A percentile compares a stretch with the other conserved stretches of the same genome.
Evolutionary conservation across 1,139 yeast genomes (phyloP).

Genomic region (Kodamaea ohmeri): DNA sequence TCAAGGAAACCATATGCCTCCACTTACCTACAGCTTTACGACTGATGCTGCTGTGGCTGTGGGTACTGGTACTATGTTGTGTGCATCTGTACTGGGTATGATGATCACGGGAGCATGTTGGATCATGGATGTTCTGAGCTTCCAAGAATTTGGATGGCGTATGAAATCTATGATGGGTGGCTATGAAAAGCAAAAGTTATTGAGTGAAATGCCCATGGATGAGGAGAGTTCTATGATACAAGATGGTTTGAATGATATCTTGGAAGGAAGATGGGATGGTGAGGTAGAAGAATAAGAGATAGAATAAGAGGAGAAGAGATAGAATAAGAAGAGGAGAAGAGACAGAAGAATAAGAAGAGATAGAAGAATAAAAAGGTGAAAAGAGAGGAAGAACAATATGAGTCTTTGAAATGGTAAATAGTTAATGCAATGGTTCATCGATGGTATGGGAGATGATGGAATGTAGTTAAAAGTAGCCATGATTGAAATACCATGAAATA

Average conservation of each 20-base stretch:
- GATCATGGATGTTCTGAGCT: slow-evolving; percentile 67
- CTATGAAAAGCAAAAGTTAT: slow-evolving; percentile 48
- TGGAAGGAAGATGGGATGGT: slow-evolving; percentile 40
- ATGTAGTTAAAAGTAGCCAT: no score
- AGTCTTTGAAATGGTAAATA: no score
- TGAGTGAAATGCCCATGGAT: slow-evolving; percentile 58
- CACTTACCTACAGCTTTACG: slow-evolving; percentile 67
- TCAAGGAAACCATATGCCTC: slow-evolving; percentile 85
- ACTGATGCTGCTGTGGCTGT: slow-evolving; percentile 88
- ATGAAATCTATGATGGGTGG: slow-evolving; percentile 73
- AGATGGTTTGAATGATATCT: slow-evolving; percentile 45
- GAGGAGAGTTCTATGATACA: slow-evolving; percentile 61
- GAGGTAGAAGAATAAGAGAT: slow-evolving; percentile 4
- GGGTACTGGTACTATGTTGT: slow-evolving; percentile 72
- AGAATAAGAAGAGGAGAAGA: not conserved
- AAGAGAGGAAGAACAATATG: no score
- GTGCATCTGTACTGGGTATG: slow-evolving; percentile 73
- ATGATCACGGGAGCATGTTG: slow-evolving; percentile 73
- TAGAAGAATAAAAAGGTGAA: no score
- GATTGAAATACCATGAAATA: no score
- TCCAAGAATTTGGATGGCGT: slow-evolving; percentile 68
- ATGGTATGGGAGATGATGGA: no score
- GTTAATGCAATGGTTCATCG: no score
- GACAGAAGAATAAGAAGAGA: no score
- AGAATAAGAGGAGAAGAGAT: not conserved